Evolutionary conservation across 768 basidiomycete genomes (phyloP).

Genomic region (Strobilomyces dryophilus): DNA sequence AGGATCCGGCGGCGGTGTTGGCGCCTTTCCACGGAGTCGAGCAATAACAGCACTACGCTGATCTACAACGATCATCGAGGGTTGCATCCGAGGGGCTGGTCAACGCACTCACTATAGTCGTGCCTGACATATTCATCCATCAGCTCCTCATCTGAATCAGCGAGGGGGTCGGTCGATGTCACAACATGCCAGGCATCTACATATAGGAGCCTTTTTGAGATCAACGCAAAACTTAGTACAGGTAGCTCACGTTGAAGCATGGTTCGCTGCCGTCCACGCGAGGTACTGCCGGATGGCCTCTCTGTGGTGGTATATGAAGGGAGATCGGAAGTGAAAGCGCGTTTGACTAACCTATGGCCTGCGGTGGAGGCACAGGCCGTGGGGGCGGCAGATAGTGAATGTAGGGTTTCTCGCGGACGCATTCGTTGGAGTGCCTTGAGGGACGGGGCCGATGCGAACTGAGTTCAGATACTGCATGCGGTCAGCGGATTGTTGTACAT

Average conservation of each 20-base stretch:
- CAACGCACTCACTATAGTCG: conserved; percentile 57
- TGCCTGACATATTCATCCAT: conserved; percentile 56
- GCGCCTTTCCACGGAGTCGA: conserved; percentile 47
- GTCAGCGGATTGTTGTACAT: conserved; percentile 9
- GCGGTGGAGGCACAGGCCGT: conserved; percentile 15
- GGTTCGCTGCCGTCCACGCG: conserved; percentile 32
- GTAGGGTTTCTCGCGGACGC: conserved; percentile 30
- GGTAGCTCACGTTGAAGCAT: conserved; percentile 43
- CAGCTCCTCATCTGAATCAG: conserved; percentile 70
- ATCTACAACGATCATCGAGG: conserved; percentile 28
- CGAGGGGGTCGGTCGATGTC: conserved; percentile 58
- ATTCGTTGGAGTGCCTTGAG: conserved; percentile 20
- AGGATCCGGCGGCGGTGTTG: conserved; percentile 40
- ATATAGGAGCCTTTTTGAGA: not conserved
- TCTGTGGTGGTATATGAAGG: conserved; percentile 16
- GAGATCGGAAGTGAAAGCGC: not conserved
- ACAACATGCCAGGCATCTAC: conserved; percentile 74
- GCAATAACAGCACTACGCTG: conserved; percentile 51
- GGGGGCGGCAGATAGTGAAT: conserved; percentile 32
- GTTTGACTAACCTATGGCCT: conserved; percentile 20
- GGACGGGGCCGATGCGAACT: conserved; percentile 25
- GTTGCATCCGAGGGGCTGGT: not conserved
- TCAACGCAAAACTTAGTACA: not conserved
- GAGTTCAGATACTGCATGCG: conserved; percentile 20
- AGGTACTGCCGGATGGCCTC: conserved; percentile 5